These are phyloP conservation scores for Monosporozyma unispora DNA, from an alignment of 805 yeast genomes.

Conservation along the genomic window DNA sequence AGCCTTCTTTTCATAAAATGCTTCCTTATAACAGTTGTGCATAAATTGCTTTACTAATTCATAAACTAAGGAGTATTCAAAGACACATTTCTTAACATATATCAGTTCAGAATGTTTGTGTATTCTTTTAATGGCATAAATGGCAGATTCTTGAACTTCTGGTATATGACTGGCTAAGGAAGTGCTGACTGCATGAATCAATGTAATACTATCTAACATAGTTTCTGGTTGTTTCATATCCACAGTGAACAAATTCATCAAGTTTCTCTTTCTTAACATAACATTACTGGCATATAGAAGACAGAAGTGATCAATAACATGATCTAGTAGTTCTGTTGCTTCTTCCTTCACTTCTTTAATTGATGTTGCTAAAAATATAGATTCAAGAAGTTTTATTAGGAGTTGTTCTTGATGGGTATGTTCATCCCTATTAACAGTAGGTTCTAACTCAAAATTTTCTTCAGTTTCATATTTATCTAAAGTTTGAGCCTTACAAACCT, in stretches of 20 bases:
- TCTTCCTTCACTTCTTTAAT: slow-evolving; percentile 63
- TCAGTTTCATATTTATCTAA: slow-evolving; percentile 21
- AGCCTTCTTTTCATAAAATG: slow-evolving; percentile 76
- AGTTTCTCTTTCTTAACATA: slow-evolving; percentile 56
- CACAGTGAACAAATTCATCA: slow-evolving; percentile 62
- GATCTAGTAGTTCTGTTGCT: slow-evolving; percentile 51
- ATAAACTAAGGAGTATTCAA: slow-evolving; percentile 66
- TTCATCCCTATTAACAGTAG: slow-evolving; percentile 39
- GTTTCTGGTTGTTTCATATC: slow-evolving; percentile 73
- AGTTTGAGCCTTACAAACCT: slow-evolving; percentile 38
- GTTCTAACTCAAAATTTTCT: slow-evolving; percentile 33
- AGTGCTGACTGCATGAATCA: slow-evolving; percentile 65
- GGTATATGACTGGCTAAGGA: slow-evolving; percentile 72
- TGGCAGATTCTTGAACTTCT: slow-evolving; percentile 64
- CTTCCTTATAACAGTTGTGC: slow-evolving; percentile 87
- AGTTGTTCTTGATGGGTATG: slow-evolving; percentile 57
- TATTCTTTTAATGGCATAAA: slow-evolving; percentile 53
- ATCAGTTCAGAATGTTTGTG: slow-evolving; percentile 52
- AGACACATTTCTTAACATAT: slow-evolving; percentile 62
- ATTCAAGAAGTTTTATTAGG: slow-evolving; percentile 53
- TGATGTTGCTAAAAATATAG: slow-evolving; percentile 67
- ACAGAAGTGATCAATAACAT: slow-evolving; percentile 71
- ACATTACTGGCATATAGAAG: slow-evolving; percentile 69
- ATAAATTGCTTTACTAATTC: slow-evolving; percentile 72
- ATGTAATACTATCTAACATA: slow-evolving; percentile 55